Evolutionary conservation across 495 filamentous ascomycete species (phyloP), one percentile per base, ranked within the genome.

Genomic region (Penicillium taxi): DNA sequence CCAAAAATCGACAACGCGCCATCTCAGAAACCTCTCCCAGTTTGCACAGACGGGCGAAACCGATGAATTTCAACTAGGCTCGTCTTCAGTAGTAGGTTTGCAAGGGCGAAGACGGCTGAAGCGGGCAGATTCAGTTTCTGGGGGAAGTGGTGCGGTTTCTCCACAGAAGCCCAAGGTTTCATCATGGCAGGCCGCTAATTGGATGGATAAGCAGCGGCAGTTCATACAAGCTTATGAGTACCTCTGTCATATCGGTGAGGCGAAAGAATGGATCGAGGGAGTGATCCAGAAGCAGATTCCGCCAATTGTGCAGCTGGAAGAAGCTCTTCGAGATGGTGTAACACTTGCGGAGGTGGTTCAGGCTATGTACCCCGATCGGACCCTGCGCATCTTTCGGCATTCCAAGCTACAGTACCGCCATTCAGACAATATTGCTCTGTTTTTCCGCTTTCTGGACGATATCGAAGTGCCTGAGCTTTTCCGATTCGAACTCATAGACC

Each of bases 141-240:
- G 44, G 65, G 67, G 44, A 41, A 61, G 34, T 41, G 65, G 59
- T 26, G 50, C 66, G 6, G 55, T 56, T 39, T 65, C 65, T 4
- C 58, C 58, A 16, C 71, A 66, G 36, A 74, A 71, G 62, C 52
- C 61, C 47, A 53, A 69, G 59, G 59, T 62, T 55, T 56, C 79
- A 64, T 66, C 80, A 35, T 96, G 86, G 82, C 81, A 80, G 37
- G 85, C 81, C 12, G 77, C 85, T 27, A 94, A 86, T 50, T 96
- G 91, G 93, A 96, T 99, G 89, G 93, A 99, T 57, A 87, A 91
- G 55, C 86, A 96, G 56, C 75, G 93, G 32, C 88, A 96, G 54
- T 96, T 94, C 53, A 66, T 96, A 22, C 87, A 94, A 59, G 93
- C 93, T 7, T 99, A 99, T 54, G 93, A 99, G 58, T 99, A 99